Conservation (phyloP, 495 filamentous ascomycete species). For the Rhizodiscina lignyota region DNA sequence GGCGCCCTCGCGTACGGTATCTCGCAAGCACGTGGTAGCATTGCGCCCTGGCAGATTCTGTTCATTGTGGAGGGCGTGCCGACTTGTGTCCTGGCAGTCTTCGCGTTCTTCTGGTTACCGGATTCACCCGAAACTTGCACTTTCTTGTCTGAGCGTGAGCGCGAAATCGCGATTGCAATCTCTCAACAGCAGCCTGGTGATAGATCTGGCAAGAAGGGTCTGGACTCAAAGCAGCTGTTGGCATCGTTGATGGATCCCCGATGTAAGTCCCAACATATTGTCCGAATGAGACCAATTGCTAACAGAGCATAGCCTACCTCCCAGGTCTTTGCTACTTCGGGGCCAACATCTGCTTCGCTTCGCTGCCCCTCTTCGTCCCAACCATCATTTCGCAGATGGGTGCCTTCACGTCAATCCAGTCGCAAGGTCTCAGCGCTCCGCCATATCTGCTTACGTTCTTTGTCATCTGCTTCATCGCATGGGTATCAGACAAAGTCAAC, state of each 20-base stretch:
- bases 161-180: no score
- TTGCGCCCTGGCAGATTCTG: conserved; percentile 5
- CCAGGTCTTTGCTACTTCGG: no score
- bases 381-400: conserved; percentile 32
- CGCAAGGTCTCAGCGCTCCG: conserved; percentile 39
- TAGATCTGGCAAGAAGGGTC: conserved; percentile 2
- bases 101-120: conserved; percentile 10
- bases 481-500: conserved; percentile 31
- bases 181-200: no score
- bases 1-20: conserved; percentile 10
- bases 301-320: no score
- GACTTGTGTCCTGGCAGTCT: conserved; percentile 4
- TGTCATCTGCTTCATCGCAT: conserved; percentile 30
- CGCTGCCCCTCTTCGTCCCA: conserved; percentile 41
- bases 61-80: conserved; percentile 7
- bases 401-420: no score
- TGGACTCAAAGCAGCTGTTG: conserved; percentile 3
- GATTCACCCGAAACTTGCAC: conserved; percentile 8
- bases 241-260: conserved; percentile 35
- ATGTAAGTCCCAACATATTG: no score
- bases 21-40: conserved; percentile 12
- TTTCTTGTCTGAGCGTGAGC: conserved; percentile 18
- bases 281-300: no score
- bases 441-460: conserved; percentile 39
- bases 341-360: conserved; percentile 41